A percentile compares a stretch with the other conserved stretches of the same genome.
phyloP scores from a whole-genome alignment of 2,329 filamentous ascomycete species.

The Daldinia sp. region DNA sequence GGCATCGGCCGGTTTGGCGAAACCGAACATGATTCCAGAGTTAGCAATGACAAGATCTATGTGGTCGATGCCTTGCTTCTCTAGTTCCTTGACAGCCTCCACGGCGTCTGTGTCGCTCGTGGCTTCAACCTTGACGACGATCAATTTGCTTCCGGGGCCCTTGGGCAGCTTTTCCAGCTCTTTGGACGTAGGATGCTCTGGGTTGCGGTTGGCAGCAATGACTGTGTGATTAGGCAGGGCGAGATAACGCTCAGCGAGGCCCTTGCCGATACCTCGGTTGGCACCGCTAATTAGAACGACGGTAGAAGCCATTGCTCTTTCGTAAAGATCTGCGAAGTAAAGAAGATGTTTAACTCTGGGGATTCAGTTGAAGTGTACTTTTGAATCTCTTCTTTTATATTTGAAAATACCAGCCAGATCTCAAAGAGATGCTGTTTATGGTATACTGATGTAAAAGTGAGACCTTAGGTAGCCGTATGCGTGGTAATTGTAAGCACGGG shows the following conservation, averaged over 20 bases:
- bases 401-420: background rate
- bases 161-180: constrained; percentile 53
- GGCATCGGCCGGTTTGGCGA: constrained; percentile 50
- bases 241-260: constrained; percentile 53
- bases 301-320: constrained; percentile 44
- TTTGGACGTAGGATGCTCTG: constrained; percentile 43
- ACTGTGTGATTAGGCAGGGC: constrained; percentile 68
- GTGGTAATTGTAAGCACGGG: background rate
- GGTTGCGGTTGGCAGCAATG: constrained; percentile 56
- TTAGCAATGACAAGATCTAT: constrained; percentile 67
- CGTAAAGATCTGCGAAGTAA: background rate
- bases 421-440: background rate
- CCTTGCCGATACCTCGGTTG: constrained; percentile 55
- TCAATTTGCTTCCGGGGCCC: constrained; percentile 53
- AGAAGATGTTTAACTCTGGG: background rate
- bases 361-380: background rate
- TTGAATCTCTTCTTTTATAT: background rate
- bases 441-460: background rate
- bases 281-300: constrained; percentile 55
- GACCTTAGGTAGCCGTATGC: no score
- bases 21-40: constrained; percentile 57
- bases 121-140: constrained; percentile 59
- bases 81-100: constrained; percentile 49
- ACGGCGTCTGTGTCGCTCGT: constrained; percentile 51
- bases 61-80: constrained; percentile 53